These are phyloP conservation scores for Geotrichum histeridarum DNA, from an alignment of 1,139 yeast species.

Conservation along the genomic window DNA sequence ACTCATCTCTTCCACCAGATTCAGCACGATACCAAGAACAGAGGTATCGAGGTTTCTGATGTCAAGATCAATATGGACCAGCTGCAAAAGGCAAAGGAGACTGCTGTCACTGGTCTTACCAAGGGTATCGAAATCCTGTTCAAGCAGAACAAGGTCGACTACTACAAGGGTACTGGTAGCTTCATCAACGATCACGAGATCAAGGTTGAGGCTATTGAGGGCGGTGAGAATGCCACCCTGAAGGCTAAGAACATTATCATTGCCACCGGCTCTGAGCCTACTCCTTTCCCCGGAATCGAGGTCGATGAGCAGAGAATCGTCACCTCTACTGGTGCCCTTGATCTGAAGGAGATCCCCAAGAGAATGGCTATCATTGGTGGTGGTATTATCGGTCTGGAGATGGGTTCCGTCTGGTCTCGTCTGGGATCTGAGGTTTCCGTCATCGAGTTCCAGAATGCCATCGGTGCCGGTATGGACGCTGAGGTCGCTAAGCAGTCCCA, in stretches of 20 bases:
- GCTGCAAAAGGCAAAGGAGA: conserved; percentile 89
- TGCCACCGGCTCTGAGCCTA: conserved; percentile 98
- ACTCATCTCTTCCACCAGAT: conserved; percentile 89
- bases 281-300: conserved; percentile 97
- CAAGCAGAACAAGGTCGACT: conserved; percentile 91
- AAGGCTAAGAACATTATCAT: conserved; percentile 84
- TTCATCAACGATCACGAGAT: conserved; percentile 76
- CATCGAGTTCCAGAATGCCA: conserved; percentile 80
- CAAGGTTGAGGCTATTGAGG: conserved; percentile 82
- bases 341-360: conserved; percentile 86
- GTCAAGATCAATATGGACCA: conserved; percentile 68
- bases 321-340: conserved; percentile 87
- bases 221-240: conserved; percentile 60
- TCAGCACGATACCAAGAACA: conserved; percentile 70
- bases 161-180: conserved; percentile 89
- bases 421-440: conserved; percentile 94
- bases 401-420: conserved; percentile 97
- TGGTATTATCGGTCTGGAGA: conserved; percentile 98
- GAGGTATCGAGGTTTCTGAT: conserved; percentile 88
- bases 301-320: conserved; percentile 97
- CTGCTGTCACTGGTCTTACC: conserved; percentile 82
- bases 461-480: conserved; percentile 96
- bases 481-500: conserved; percentile 89
- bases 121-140: conserved; percentile 91
- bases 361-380: conserved; percentile 93